Evolutionary conservation across 2,329 filamentous ascomycete genomes (phyloP).

Genomic region (Raffaelea deltoideospora): DNA sequence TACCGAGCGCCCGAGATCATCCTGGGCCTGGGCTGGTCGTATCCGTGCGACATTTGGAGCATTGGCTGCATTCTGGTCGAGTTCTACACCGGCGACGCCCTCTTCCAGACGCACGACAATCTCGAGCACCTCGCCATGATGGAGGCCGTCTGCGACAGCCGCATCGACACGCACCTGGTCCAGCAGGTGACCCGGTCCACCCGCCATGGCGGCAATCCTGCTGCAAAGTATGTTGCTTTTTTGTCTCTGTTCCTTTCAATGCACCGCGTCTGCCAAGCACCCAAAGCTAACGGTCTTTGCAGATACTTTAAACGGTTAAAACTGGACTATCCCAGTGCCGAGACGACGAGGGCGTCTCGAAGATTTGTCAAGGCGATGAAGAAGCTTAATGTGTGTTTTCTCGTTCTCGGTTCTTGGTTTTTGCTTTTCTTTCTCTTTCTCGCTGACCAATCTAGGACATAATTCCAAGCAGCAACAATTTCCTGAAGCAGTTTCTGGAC

Average conservation of each 20-base stretch:
- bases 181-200: constrained; percentile 41
- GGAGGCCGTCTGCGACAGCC: constrained; percentile 48
- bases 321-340: constrained; percentile 48
- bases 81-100: constrained; percentile 55
- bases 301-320: constrained; percentile 54
- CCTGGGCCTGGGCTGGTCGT: constrained; percentile 55
- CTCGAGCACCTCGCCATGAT: constrained; percentile 64
- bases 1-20: constrained; percentile 60
- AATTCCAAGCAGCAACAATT: constrained; percentile 42
- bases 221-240: constrained; percentile 38
- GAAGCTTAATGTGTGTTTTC: constrained; percentile 34
- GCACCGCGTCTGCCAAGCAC: neutral
- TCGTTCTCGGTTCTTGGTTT: neutral
- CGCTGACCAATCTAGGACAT: constrained; percentile 36
- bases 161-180: constrained; percentile 45
- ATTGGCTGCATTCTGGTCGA: constrained; percentile 60
- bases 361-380: constrained; percentile 63
- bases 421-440: neutral
- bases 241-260: neutral
- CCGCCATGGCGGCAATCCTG: constrained; percentile 41
- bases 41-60: constrained; percentile 59
- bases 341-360: constrained; percentile 48
- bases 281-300: neutral
- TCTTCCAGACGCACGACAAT: constrained; percentile 61
- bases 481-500: constrained; percentile 48